phyloP scores from a whole-genome alignment of 441 rosid species.

The Pelargonium fulgidum region DNA sequence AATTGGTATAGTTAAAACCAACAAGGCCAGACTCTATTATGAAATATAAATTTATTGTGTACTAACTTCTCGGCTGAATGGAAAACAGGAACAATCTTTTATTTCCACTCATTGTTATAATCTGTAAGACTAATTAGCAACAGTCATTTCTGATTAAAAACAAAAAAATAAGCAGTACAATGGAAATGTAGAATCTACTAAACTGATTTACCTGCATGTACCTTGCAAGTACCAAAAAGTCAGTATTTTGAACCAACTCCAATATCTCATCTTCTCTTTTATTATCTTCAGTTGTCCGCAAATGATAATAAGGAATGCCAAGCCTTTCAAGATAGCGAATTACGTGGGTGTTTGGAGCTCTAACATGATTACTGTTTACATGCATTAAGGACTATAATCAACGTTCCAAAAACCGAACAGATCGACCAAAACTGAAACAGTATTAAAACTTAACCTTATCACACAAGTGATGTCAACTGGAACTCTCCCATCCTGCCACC shows the following conservation, averaged over 20 bases:
- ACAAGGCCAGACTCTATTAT: conserved; percentile 10
- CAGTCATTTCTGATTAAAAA: not conserved
- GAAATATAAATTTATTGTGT: not conserved
- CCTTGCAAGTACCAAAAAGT: conserved; percentile 88
- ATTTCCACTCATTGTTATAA: conserved; percentile 13
- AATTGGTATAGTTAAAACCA: not conserved
- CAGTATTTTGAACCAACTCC: conserved; percentile 70
- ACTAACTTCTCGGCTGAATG: conserved; percentile 3
- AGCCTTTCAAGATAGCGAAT: conserved; percentile 77
- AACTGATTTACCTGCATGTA: conserved; percentile 83
- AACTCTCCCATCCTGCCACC: conserved; percentile 86
- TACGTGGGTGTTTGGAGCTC: conserved; percentile 81
- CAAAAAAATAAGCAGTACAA: conserved; percentile 7
- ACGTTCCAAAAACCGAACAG: conserved; percentile 15
- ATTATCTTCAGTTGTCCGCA: conserved; percentile 44
- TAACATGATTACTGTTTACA: conserved; percentile 66
- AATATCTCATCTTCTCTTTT: conserved; percentile 68
- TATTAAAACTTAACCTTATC: conserved; percentile 49
- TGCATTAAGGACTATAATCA: conserved; percentile 15
- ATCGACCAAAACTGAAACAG: not conserved
- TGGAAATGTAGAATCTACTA: conserved; percentile 9
- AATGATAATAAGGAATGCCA: conserved; percentile 70
- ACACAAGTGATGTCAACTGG: conserved; percentile 83
- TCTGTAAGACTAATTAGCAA: conserved; percentile 1
- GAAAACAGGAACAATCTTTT: conserved; percentile 14